Evolutionary conservation across 768 basidiomycete genomes (phyloP).

Genomic region (Chalciporus sphaerocephalus): DNA sequence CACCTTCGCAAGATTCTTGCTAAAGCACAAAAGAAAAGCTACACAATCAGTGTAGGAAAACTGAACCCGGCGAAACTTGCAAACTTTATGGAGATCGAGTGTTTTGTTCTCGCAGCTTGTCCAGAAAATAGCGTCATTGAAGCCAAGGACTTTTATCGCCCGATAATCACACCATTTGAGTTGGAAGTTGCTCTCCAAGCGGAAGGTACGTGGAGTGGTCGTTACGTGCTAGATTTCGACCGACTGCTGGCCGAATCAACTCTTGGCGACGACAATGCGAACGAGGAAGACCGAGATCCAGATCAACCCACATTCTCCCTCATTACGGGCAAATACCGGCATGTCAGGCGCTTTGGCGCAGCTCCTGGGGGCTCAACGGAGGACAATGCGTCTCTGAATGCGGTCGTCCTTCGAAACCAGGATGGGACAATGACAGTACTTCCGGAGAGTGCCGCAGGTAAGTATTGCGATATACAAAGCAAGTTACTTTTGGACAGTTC

Average conservation of each 20-base stretch:
- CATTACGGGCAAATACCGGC: slow-evolving; percentile 79
- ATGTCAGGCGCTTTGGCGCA: slow-evolving; percentile 63
- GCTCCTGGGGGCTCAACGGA: slow-evolving; percentile 14
- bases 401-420: slow-evolving; percentile 60
- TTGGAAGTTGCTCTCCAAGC: slow-evolving; percentile 73
- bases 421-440: slow-evolving; percentile 53
- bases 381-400: slow-evolving; percentile 30
- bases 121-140: slow-evolving; percentile 86
- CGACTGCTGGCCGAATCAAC: slow-evolving; percentile 43
- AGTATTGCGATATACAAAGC: slow-evolving; percentile 28
- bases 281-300: slow-evolving; percentile 45
- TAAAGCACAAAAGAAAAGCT: slow-evolving; percentile 77
- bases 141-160: slow-evolving; percentile 82
- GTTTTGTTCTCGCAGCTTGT: slow-evolving; percentile 92
- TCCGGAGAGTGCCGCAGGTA: slow-evolving; percentile 66
- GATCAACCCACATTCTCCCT: slow-evolving; percentile 84
- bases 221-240: slow-evolving; percentile 77
- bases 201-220: slow-evolving; percentile 68
- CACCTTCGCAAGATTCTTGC: slow-evolving; percentile 71
- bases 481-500: slow-evolving; percentile 3
- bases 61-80: slow-evolving; percentile 92
- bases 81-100: slow-evolving; percentile 95
- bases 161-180: slow-evolving; percentile 94
- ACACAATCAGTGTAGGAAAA: slow-evolving; percentile 93
- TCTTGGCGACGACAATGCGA: background rate